Base-by-base conservation (phyloP, 2,329 filamentous ascomycete genomes). In the Nigrospora oryzae region DNA sequence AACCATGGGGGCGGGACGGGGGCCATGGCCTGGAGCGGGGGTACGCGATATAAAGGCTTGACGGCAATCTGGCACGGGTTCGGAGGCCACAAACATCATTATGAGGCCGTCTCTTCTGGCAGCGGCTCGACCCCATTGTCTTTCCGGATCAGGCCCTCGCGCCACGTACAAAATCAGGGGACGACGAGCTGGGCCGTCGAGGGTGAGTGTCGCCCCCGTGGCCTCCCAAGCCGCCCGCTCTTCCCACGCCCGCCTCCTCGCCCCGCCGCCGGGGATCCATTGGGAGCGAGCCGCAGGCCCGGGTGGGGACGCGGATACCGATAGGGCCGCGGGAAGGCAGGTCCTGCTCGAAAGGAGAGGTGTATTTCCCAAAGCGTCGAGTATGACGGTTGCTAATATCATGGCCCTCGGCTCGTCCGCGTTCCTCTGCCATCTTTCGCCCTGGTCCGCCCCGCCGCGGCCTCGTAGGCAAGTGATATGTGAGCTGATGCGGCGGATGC, bases 241-340 rank as follows among this genome's bases (percentile, higher is more conserved):
- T 10, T 28, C 23, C 23, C 23, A 28, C 2, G 23, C 23, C 23
- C 7, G 4, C 23, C 23, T 10, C 7, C 23, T 28, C 23, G 23
- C 7, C 23, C 10, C 23, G 23, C 23, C 23, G 23, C 23, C 23
- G 23, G 23, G 7, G 23, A 28, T 7, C 23, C 23, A 28, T 28
- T 28, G 8, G 23, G 23, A 28, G 23, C 23, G 23, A 28, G 23
- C 23, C 23, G 23, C 23, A 28, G 23, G 23, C 5, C 5, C 5
- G 23, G 5, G 23, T 28, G 23, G 23, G 23, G 51, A 48, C 46
- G 52, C 53, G 48, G 53, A 50, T 42, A 43, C 41, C 48, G 52
- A 55, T 58, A 55, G 57, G 54, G 52, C 53, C 49, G 43, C 55
- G 52, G 53, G 49, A 58, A 57, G 55, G 41, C 56, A 57, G 47